Evolutionary conservation across 164 flowering plant genomes (phyloP), one percentile per base, ranked within the genome.

Genomic region (Taxillus chinensis): DNA sequence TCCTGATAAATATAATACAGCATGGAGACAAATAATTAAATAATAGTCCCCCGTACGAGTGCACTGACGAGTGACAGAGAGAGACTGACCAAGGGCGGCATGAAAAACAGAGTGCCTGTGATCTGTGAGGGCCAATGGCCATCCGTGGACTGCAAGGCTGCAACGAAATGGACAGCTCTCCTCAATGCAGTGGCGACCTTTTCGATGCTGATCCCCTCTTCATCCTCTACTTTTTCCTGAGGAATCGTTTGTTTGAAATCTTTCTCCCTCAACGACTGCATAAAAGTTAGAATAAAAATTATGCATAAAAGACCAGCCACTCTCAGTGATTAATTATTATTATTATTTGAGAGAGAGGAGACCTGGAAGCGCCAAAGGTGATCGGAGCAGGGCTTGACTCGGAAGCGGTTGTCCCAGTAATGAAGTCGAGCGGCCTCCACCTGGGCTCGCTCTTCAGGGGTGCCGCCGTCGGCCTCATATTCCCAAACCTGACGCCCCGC

Each of bases 401-500:
- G 43, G 41, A 2, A 55, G 9, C 81, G 72, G 41, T 78, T 75
- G 5, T 65, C 45, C 62, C 64, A 63, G 65, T 70, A 78, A 16
- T 60, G 67, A 0, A 49, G 67, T n/a, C 75, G 77, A 61, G 79
- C 79, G 10, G 61, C 61, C 63, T 78, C 79, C 1, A 73, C 73
- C 46, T 75, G 59, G 2, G 72, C 76, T 40, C 67, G 65, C 40
- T 78, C 81, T 41, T 75, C 78, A 0, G 73, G 67, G 0, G 75
- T 65, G 4, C 82, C 82, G 38, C 67, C 68, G 3, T 73, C 51
- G 0, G 74, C 67, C 12, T 78, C 79, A 17, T 73, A 78, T 57
- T 73, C 82, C 79, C 79, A 78, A 41, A 59, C 68, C 64, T 75
- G 82, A 56, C 82, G 65, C 8, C 82, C 82, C 13, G 71, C 67